Conservation (phyloP, 495 filamentous ascomycete species). For the Usnea hakonensis region DNA sequence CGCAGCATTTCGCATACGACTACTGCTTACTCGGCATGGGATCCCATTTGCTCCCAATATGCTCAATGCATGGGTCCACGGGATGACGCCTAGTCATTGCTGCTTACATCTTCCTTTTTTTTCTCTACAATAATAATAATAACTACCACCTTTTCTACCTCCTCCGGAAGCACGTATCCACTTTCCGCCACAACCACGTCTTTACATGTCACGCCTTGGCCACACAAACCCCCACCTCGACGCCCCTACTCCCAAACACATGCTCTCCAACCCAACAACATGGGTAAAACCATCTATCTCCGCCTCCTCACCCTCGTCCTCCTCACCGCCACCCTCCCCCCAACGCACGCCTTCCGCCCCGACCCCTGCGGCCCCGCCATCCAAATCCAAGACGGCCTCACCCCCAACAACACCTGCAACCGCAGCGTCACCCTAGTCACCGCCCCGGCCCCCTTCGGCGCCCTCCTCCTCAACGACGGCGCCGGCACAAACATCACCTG, state of each 20-base stretch:
- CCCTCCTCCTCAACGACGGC: conserved; percentile 20
- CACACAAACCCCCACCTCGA: not conserved
- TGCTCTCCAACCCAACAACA: not conserved
- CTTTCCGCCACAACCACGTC: not conserved
- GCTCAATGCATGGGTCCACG: not conserved
- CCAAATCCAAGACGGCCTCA: not conserved
- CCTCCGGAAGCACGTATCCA: not conserved
- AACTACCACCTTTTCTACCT: too few relatives aligned
- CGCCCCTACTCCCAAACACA: not conserved
- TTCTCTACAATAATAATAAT: too few relatives aligned
- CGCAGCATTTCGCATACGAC: not conserved
- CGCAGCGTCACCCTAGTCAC: conserved; percentile 6
- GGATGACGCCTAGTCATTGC: not conserved
- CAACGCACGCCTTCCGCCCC: not conserved
- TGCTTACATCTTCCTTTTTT: too few relatives aligned
- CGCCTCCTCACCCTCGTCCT: not conserved
- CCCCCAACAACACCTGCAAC: conserved; percentile 23
- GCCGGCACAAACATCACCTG: conserved; percentile 3
- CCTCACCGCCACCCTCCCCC: not conserved
- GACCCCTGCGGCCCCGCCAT: conserved; percentile 14
- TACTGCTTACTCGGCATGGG: not conserved
- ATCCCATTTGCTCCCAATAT: not conserved
- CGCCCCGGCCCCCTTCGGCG: conserved; percentile 23
- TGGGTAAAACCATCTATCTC: not conserved
- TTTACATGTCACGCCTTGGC: not conserved